A percentile compares a stretch with the other conserved stretches of the same genome.
phyloP scores from a whole-genome alignment of 306 rosid species.

The Datisca glomerata region DNA sequence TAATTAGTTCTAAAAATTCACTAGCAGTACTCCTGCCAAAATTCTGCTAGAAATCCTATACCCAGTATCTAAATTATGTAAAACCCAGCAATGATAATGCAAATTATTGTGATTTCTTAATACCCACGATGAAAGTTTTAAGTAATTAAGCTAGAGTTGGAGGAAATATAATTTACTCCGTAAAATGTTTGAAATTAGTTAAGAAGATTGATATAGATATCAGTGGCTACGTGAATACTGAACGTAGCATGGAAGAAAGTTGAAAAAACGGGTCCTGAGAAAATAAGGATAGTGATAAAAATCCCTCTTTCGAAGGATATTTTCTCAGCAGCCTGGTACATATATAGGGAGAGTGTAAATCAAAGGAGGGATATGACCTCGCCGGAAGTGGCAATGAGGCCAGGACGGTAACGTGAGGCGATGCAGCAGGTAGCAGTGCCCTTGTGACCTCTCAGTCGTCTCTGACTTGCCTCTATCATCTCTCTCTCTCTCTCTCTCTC shows the following conservation, averaged over 20 bases:
- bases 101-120: too few relatives aligned
- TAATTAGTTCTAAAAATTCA: not conserved
- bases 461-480: slow-evolving; percentile 27
- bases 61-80: too few relatives aligned
- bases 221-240: not conserved
- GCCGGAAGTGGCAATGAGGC: slow-evolving; percentile 60
- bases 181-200: not conserved
- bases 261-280: too few relatives aligned
- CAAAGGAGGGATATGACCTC: slow-evolving; percentile 29
- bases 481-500: slow-evolving; percentile 12
- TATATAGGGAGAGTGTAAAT: not conserved
- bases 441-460: slow-evolving; percentile 63
- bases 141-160: not conserved
- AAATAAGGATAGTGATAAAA: too few relatives aligned
- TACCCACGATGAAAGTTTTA: not conserved
- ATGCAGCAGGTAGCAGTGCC: slow-evolving; percentile 63
- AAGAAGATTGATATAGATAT: not conserved
- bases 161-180: not conserved
- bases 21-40: not conserved
- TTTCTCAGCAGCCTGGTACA: not conserved
- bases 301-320: too few relatives aligned
- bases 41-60: not conserved
- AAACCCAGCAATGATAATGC: too few relatives aligned
- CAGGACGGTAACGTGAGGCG: slow-evolving; percentile 51
- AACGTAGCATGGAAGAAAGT: not conserved